Evolutionary conservation across 192 early-diverging fungal genomes (phyloP).

Genomic region (Coemansia pectinata): DNA sequence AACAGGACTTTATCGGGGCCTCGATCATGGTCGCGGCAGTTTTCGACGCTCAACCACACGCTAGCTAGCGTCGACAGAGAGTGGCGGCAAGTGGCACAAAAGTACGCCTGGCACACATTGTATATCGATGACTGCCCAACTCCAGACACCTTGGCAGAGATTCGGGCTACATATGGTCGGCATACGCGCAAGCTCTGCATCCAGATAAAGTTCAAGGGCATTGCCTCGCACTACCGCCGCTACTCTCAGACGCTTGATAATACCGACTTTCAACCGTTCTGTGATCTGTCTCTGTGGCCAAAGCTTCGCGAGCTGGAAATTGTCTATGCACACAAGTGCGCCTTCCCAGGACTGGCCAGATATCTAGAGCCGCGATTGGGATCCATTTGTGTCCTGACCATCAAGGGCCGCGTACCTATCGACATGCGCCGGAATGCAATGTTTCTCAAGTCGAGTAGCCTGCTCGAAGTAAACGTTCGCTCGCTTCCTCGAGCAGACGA

Average conservation of each 20-base stretch:
- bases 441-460: conserved; percentile 18
- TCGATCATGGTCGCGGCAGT: conserved; percentile 16
- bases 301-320: conserved; percentile 39
- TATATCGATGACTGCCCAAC: conserved; percentile 24
- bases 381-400: conserved; percentile 20
- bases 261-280: conserved; percentile 41
- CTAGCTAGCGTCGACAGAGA: conserved; percentile 35
- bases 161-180: conserved; percentile 15
- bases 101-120: conserved; percentile 47
- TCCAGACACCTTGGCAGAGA: neutral
- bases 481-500: conserved; percentile 34
- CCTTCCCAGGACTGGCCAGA: conserved; percentile 43
- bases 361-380: conserved; percentile 46
- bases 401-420: conserved; percentile 42
- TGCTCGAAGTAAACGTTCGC: conserved; percentile 26
- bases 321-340: conserved; percentile 47
- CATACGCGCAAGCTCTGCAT: conserved; percentile 40
- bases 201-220: conserved; percentile 34
- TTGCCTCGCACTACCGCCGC: conserved; percentile 42
- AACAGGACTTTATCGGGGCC: neutral
- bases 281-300: conserved; percentile 32
- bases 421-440: conserved; percentile 44
- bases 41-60: conserved; percentile 12
- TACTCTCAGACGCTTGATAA: conserved; percentile 35
- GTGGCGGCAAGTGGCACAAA: conserved; percentile 35